Conservation (phyloP, 192 early-diverging fungal genomes). For the Podila minutissima region DNA sequence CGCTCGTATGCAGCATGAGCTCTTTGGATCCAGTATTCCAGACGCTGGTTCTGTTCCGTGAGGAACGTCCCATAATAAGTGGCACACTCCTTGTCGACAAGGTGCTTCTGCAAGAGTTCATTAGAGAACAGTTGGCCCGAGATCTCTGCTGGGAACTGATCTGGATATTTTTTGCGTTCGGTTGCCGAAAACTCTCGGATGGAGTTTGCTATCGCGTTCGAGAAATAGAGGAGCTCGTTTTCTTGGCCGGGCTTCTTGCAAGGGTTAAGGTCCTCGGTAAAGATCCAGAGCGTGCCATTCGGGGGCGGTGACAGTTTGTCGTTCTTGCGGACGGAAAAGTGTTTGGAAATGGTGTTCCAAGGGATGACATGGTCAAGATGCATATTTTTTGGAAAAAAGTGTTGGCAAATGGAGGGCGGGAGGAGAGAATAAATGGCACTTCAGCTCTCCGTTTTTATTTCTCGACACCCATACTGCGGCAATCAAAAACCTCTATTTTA, state of each 20-base stretch:
- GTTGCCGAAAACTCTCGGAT: conserved; percentile 17
- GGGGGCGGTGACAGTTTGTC: not conserved
- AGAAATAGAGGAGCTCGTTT: conserved; percentile 12
- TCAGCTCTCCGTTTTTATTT: not conserved
- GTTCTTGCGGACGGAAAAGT: conserved; percentile 14
- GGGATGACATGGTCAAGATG: conserved; percentile 20
- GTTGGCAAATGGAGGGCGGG: too few species aligned
- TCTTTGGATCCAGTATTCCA: conserved; percentile 8
- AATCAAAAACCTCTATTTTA: not conserved
- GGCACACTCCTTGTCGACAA: not conserved
- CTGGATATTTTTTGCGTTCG: conserved; percentile 19
- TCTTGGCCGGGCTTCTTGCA: conserved; percentile 6
- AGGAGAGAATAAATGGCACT: not conserved
- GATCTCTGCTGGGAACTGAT: conserved; percentile 8
- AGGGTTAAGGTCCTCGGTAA: conserved; percentile 6
- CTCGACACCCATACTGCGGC: conserved; percentile 7
- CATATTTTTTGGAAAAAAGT: conserved; percentile 7
- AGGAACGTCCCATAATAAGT: not conserved
- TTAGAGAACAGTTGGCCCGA: conserved; percentile 6
- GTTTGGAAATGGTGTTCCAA: conserved; percentile 14
- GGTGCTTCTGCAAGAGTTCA: conserved; percentile 9
- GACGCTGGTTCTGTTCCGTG: conserved; percentile 15
- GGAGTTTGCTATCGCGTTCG: conserved; percentile 12
- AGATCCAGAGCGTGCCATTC: not conserved
- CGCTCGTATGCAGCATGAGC: not conserved